These are phyloP conservation scores for Cetradonia linearis DNA, from an alignment of 495 filamentous ascomycete genomes.

Conservation along the genomic window DNA sequence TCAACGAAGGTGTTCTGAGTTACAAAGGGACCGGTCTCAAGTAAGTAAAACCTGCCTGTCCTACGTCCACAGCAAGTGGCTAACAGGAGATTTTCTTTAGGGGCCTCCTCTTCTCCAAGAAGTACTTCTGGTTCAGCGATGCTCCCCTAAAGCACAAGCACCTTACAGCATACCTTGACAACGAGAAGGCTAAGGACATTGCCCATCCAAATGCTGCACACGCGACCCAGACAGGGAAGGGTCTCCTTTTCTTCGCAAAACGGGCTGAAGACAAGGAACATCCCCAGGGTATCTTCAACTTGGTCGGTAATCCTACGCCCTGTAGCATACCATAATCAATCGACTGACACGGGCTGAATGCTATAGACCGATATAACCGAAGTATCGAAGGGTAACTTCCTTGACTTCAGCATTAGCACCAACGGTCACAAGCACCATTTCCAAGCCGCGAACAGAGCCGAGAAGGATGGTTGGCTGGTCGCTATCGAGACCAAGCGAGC, in stretches of 20 bases:
- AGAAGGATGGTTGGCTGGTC: constrained; percentile 85
- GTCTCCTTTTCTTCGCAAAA: constrained; percentile 88
- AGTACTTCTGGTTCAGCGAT: constrained; percentile 87
- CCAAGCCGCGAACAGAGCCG: constrained; percentile 59
- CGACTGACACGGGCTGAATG: background rate
- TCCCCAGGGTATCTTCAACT: constrained; percentile 71
- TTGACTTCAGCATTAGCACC: constrained; percentile 75
- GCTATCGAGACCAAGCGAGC: constrained; percentile 63
- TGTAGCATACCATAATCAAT: background rate
- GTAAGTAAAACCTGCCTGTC: constrained; percentile 45
- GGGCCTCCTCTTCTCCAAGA: constrained; percentile 57
- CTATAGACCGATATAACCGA: constrained; percentile 72
- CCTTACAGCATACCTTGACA: constrained; percentile 63
- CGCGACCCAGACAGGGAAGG: constrained; percentile 89
- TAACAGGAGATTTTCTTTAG: constrained; percentile 30
- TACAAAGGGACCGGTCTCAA: constrained; percentile 89
- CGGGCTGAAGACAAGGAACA: constrained; percentile 66
- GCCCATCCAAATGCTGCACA: constrained; percentile 76
- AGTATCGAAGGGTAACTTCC: constrained; percentile 57
- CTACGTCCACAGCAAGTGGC: background rate
- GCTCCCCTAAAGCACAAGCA: constrained; percentile 69
- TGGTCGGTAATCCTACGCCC: constrained; percentile 47
- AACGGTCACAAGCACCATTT: constrained; percentile 83
- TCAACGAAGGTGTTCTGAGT: constrained; percentile 66
- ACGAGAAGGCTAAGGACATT: constrained; percentile 69